Evolutionary conservation across 1,139 yeast species (phyloP), one percentile per base, ranked within the genome.

Genomic region (Sugiyamaella sp.): DNA sequence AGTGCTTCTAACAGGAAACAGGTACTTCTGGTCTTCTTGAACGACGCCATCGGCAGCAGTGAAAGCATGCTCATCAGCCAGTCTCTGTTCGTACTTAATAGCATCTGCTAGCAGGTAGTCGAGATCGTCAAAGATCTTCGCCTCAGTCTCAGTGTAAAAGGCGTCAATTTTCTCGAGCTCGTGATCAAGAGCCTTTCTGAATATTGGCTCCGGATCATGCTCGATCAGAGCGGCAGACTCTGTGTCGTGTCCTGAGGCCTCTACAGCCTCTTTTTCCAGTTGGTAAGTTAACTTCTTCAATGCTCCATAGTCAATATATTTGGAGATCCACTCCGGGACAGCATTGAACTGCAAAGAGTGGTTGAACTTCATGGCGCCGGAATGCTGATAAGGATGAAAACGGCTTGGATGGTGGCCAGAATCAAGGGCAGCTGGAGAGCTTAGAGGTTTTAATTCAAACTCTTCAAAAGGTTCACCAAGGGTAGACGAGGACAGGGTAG

Each of bases 291-390:
- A 73, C 66, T 82, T 83, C 65, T 86, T 86, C 46, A 86, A 74
- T 8, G 79, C 76, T 3, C 85, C 81, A 67, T 85, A 85, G 66
- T 83, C 84, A 57, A 86, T 75, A 65, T 86, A 86, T 57, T 77
- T 71, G 53, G 85, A 82, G 51, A 84, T 78, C 91, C 93, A 86
- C 65, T 86, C 93, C 3, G 93, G 91, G 33, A 86, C 91, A 20
- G 89, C 87, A 68, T 86, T 86, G 71, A 86, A 84, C 70, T 85
- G 87, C 54, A 86, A 74, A 37, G 89, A 82, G 62, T 84, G 87
- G 49, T 86, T 79, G 68, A 86, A 86, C 75, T 86, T 86, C 93
- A 86, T 86, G 47, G 38, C 41, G 6, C 16, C 21, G 4, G 41
- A 33, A 45, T 37, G 29, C 22, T 20, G 19, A n/a, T n/a, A n/a